Evolutionary conservation across 2,329 filamentous ascomycete species (phyloP), one percentile per base, ranked within the genome.

Genomic region (Cytospora mali): DNA sequence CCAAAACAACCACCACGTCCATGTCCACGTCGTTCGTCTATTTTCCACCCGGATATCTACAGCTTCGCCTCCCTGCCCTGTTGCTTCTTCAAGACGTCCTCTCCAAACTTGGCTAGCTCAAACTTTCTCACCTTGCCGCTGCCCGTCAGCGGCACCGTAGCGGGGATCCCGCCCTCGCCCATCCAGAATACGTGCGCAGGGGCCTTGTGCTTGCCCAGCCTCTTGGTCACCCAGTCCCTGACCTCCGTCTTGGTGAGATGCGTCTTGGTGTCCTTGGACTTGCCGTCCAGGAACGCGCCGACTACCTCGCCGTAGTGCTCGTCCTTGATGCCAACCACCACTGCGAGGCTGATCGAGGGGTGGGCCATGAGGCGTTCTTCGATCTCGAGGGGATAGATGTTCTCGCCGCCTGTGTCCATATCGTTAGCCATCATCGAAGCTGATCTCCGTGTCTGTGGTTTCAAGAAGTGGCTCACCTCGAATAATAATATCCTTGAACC

Each of bases 401-500:
- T 92, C 74, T 91, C 88, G 54, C 89, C 89, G 60, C 88, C 86
- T 83, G 55, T 16, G 49, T 1, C 6, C 11, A 14, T 16, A 21
- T 3, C 27, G 61, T 64, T 35, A 58, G 50, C 16, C 9, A 13
- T 50, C n/a, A 29, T 23, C 21, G 46, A 49, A 31, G n/a, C 13
- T 23, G 18, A n/a, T 55, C 49, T 21, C 3, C n/a, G 51, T 67
- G 68, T 74, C 42, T 21, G 55, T 27, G 51, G n/a, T 59, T 4
- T 6, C 9, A 50, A 11, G 14, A 18, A 33, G 27, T 13, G 29
- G 61, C 76, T 58, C 69, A 81, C 87, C 89, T 69, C 89, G 80
- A 64, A 92, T 92, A 62, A 92, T 91, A 39, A 92, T 91, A 64
- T 93, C 90, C 76, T 92, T 92, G 76, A 91, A 91, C 23, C 89